Base-by-base conservation (phyloP, 1,284 basidiomycete genomes). In the Puccinia sorghi region DNA sequence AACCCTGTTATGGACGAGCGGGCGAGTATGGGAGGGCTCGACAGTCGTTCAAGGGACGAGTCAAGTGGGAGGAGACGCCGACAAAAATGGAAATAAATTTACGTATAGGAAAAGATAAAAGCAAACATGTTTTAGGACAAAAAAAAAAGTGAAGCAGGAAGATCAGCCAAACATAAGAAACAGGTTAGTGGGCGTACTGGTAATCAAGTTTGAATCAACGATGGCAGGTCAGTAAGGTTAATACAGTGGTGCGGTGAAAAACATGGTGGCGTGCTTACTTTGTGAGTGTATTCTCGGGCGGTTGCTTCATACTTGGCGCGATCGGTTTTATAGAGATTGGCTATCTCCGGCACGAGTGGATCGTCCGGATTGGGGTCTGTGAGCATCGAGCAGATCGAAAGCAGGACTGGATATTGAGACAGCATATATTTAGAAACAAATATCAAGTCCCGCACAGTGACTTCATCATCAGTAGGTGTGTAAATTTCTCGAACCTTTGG, bases 331-430 rank as follows among this genome's bases (percentile, higher is more conserved):
- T 96, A 97, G 82, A 94, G 86, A 86, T 95, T 90, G 46, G 93
- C 88, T 79, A 88, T 88, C 84, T 88, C 87, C 73, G 87, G 87
- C 43, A 88, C 87, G 69, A 88, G 84, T n/a, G 90, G 94, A 84
- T 97, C 94, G 85, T 96, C 94, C 77, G 94, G 94, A 87, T 97
- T 97, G 82, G 94, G 94, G 85, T 97, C 95, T 67, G 93, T 96
- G 83, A 97, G 87, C 92, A 97, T 94, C 82, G 95, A 97, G 83
- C 93, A 96, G 84, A 97, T 95, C 84, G 93, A 96, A 83, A 97
- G 88, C 43, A 97, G 85, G 48, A 97, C 94, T 95, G 81, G 63
- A 37, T 73, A 13, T n/a, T 52, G 48, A 78, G 0, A 57, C 59
- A 22, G 54, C 75, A 37, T 12, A n/a, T n/a, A n/a, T n/a, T n/a